Percentiles rank a stretch among this genome's conserved stretches.
phyloP scores from a whole-genome alignment of 2,329 filamentous ascomycete genomes.

The Penicillium sp. region DNA sequence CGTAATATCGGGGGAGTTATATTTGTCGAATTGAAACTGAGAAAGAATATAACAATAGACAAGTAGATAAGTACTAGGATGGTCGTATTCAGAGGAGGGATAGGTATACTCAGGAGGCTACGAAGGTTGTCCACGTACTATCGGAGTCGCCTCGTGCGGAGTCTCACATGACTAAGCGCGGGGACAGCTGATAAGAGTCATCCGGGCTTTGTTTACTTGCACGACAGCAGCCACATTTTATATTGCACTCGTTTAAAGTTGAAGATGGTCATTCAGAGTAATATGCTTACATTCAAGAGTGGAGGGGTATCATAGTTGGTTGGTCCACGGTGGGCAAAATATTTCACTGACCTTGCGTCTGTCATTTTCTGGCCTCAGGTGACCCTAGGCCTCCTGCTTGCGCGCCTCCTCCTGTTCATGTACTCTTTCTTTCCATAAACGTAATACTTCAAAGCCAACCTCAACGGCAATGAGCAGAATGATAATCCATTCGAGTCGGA shows the following conservation, averaged over 20 bases:
- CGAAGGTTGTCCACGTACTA: neutral
- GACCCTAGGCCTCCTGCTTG: conserved; percentile 1
- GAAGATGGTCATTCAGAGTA: neutral
- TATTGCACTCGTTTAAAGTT: neutral
- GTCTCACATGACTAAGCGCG: conserved; percentile 9
- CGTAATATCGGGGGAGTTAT: neutral
- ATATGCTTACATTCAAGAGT: conserved; percentile 5
- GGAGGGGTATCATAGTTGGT: conserved; percentile 21
- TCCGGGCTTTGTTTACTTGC: neutral
- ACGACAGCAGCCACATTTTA: neutral
- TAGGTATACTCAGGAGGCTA: neutral
- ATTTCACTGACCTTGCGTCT: neutral
- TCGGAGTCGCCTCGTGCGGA: conserved; percentile 6
- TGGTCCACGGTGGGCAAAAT: neutral
- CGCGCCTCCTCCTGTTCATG: conserved; percentile 36
- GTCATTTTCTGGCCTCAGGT: neutral
- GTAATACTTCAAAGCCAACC: conserved; percentile 79
- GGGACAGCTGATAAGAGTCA: conserved; percentile 1
- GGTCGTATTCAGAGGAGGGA: neutral
- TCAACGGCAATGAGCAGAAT: conserved; percentile 91
- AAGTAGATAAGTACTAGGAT: neutral
- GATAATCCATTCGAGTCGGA: conserved; percentile 91
- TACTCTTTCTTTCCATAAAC: conserved; percentile 65
- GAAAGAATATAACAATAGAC: neutral
- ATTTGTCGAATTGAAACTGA: neutral